phyloP scores from a whole-genome alignment of 192 early-diverging fungal species.

The Geranomyces variabilis region DNA sequence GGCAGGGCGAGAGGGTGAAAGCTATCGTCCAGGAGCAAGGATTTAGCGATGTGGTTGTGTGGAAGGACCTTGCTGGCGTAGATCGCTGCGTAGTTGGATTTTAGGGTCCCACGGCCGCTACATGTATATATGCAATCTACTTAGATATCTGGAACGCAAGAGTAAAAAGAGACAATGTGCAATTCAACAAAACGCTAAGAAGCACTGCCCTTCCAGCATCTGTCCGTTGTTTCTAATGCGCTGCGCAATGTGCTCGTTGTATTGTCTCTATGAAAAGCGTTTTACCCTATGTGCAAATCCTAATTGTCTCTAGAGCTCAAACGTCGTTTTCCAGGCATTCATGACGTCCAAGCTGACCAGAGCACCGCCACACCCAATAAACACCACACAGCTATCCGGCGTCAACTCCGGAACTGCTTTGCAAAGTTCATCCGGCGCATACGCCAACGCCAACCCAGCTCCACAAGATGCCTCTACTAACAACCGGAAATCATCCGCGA shows the following conservation, averaged over 20 bases:
- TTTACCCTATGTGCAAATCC: too few relatives aligned
- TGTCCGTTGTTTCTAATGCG: too few relatives aligned
- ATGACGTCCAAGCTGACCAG: conserved; percentile 2
- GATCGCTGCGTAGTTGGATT: conserved; percentile 60
- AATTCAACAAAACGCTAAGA: too few relatives aligned
- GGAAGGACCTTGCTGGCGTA: conserved; percentile 78
- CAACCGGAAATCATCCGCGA: conserved; percentile 34
- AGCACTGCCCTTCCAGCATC: too few relatives aligned
- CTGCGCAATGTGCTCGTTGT: too few relatives aligned
- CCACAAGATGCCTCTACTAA: conserved; percentile 48
- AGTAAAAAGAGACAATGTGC: too few relatives aligned
- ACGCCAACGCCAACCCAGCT: conserved; percentile 28
- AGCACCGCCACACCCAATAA: conserved; percentile 15
- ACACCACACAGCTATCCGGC: conserved; percentile 24
- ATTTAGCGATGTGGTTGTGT: conserved; percentile 62
- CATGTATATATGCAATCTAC: background rate
- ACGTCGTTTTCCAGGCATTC: background rate
- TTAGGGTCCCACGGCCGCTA: background rate
- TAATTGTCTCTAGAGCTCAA: too few relatives aligned
- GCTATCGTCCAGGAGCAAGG: conserved; percentile 54
- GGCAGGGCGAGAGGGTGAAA: conserved; percentile 60
- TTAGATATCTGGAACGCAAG: too few relatives aligned
- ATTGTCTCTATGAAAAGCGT: too few relatives aligned
- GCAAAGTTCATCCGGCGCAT: background rate
- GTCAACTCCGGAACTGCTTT: conserved; percentile 27